A percentile compares a stretch with the other conserved stretches of the same genome.
These are phyloP conservation scores for Fusarium staphyleae DNA, from an alignment of 2,329 filamentous ascomycete genomes.

Conservation along the genomic window DNA sequence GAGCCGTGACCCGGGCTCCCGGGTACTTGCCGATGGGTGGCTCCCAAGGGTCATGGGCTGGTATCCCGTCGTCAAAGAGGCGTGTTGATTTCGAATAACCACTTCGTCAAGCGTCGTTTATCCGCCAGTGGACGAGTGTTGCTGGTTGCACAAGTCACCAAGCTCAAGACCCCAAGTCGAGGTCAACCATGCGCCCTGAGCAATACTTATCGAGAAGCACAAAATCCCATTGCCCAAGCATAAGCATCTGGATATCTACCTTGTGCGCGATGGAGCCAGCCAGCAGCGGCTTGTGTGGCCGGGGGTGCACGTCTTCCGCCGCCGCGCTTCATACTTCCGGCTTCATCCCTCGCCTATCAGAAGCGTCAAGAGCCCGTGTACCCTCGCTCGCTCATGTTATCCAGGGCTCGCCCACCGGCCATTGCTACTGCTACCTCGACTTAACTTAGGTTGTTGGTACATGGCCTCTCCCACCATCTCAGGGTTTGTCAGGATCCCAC, in stretches of 20 bases:
- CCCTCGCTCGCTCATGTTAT: slow-evolving; percentile 33
- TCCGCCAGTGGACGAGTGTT: background rate
- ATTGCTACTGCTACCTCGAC: slow-evolving; percentile 19
- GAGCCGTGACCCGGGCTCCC: slow-evolving; percentile 35
- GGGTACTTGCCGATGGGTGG: slow-evolving; percentile 32
- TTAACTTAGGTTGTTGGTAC: background rate
- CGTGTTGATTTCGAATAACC: background rate
- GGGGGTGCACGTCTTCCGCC: slow-evolving; percentile 31
- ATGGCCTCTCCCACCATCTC: slow-evolving; percentile 2
- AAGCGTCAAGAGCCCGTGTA: slow-evolving; percentile 16
- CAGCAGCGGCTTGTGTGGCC: slow-evolving; percentile 26
- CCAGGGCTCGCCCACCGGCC: slow-evolving; percentile 27
- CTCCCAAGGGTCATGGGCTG: background rate
- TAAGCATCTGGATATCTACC: background rate
- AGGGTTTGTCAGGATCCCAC: background rate
- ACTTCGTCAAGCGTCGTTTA: background rate
- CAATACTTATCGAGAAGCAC: background rate
- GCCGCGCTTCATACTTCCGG: slow-evolving; percentile 33
- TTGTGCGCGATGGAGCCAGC: slow-evolving; percentile 7
- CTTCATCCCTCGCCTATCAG: slow-evolving; percentile 37
- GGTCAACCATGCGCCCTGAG: no score
- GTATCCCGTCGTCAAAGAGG: background rate
- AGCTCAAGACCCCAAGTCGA: no score
- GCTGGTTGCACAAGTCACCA: no score
- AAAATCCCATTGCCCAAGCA: background rate